Conservation (phyloP, 108 stramenopile species). For the Fragilariopsis cylindrus region DNA sequence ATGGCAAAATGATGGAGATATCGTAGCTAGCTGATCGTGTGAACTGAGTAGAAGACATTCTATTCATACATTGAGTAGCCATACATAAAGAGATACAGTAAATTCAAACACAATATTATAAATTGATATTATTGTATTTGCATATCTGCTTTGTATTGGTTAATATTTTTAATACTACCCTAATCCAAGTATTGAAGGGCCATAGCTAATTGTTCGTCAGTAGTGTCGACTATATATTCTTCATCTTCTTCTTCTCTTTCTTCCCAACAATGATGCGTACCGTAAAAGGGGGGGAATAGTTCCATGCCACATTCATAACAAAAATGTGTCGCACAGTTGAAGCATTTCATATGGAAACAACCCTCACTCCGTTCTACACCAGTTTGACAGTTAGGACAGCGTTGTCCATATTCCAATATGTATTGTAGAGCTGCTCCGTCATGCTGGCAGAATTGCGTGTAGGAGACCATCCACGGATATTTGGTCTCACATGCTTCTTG, state of each 20-base stretch:
- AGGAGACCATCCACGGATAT: slow-evolving; percentile 49
- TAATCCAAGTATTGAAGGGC: background rate
- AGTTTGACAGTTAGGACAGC: slow-evolving; percentile 44
- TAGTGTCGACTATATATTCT: background rate
- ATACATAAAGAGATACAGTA: too few species aligned
- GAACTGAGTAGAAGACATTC: too few species aligned
- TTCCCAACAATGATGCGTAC: slow-evolving; percentile 65
- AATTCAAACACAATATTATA: too few species aligned
- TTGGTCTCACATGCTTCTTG: slow-evolving; percentile 29
- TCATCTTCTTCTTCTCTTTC: slow-evolving; percentile 9
- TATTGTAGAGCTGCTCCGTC: slow-evolving; percentile 33
- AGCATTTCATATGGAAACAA: slow-evolving; percentile 58
- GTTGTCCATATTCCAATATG: slow-evolving; percentile 46
- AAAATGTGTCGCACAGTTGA: slow-evolving; percentile 53
- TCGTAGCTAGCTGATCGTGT: too few species aligned
- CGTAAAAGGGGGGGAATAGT: slow-evolving; percentile 52
- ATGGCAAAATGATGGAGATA: too few species aligned
- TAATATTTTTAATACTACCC: too few species aligned
- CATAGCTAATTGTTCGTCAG: slow-evolving; percentile 9
- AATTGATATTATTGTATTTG: too few species aligned
- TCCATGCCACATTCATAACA: slow-evolving; percentile 61
- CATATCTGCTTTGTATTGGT: too few species aligned
- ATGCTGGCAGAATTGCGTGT: slow-evolving; percentile 27
- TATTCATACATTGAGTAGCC: too few species aligned
- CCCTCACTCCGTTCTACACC: slow-evolving; percentile 52